Evolutionary conservation across 1,284 basidiomycete species (phyloP), one percentile per base, ranked within the genome.

Genomic region (Wallemia mellicola): DNA sequence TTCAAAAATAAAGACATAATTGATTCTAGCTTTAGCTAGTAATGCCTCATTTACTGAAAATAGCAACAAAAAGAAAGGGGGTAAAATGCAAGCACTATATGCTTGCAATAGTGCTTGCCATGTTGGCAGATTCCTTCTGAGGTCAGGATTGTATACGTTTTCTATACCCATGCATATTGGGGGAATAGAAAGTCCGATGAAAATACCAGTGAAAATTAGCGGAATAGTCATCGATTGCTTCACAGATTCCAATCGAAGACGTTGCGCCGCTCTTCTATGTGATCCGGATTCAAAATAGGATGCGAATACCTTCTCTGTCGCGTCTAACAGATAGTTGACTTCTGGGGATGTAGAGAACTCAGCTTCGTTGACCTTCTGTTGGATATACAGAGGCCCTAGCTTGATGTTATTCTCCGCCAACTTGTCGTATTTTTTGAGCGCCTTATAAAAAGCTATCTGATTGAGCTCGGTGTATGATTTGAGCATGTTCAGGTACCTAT

Each of bases 181-280:
- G n/a, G 86, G 86, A 1, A 88, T 57, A 0, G 80, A 81, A 2
- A 87, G 68, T 1, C 92, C 92, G 11, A 95, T 67, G 63, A 77
- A 76, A 1, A 84, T 61, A 0, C 88, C 91, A 0, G 83, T 77
- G 62, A 82, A 73, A 65, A 66, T n/a, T 48, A 48, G 38, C 38
- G 38, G 38, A 17, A n/a, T n/a, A 17, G 38, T 48, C 5, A 48
- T n/a, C 5, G 38, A 48, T 48, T n/a, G 14, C 38, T 48, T 48
- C 5, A n/a, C 19, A 15, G 38, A 48, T n/a, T 48, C 38, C 38
- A 48, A n/a, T n/a, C 38, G 14, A 11, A 48, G 19, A 11, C 22
- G 14, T n/a, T 48, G 38, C 3, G 38, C 38, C 22, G 38, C 38
- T 17, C 38, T 11, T 48, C 38, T 48, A 48, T 48, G 38, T 48